These are phyloP conservation scores for Tieghemostelium lacteum DNA, from an alignment of 78 protist species.

Conservation along the genomic window DNA sequence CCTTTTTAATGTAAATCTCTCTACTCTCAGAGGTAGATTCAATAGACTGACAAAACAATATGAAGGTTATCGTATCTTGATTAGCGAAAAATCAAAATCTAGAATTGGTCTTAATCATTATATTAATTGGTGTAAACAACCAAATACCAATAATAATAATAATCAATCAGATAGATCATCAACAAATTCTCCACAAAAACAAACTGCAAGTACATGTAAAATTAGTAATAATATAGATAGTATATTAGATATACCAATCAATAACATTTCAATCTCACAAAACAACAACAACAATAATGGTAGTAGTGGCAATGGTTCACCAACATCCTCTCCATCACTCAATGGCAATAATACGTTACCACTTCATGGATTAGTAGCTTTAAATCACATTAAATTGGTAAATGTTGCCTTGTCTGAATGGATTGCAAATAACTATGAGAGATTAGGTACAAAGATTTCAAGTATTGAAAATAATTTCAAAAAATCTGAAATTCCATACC, in stretches of 20 bases:
- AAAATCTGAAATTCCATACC: conserved; percentile 46
- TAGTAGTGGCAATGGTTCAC: background rate
- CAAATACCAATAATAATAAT: background rate
- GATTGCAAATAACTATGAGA: conserved; percentile 62
- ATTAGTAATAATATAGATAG: background rate
- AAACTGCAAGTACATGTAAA: background rate
- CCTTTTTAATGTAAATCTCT: conserved; percentile 46
- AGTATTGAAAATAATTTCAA: conserved; percentile 28
- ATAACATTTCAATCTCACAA: background rate
- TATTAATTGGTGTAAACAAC: conserved; percentile 53
- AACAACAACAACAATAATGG: background rate
- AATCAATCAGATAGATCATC: background rate
- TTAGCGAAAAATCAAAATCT: conserved; percentile 57
- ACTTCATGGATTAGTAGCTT: conserved; percentile 60
- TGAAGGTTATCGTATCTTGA: conserved; percentile 41
- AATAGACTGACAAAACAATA: conserved; percentile 59
- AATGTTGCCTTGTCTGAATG: conserved; percentile 52
- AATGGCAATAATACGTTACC: background rate
- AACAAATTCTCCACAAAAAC: background rate
- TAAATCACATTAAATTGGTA: conserved; percentile 56
- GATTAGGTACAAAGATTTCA: conserved; percentile 25
- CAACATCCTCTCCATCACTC: conserved; percentile 1
- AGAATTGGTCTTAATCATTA: conserved; percentile 19
- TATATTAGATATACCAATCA: background rate
- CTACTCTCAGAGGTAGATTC: conserved; percentile 66